phyloP scores from a whole-genome alignment of 352 stramenopile species.

The Globisporangium nagaii region DNA sequence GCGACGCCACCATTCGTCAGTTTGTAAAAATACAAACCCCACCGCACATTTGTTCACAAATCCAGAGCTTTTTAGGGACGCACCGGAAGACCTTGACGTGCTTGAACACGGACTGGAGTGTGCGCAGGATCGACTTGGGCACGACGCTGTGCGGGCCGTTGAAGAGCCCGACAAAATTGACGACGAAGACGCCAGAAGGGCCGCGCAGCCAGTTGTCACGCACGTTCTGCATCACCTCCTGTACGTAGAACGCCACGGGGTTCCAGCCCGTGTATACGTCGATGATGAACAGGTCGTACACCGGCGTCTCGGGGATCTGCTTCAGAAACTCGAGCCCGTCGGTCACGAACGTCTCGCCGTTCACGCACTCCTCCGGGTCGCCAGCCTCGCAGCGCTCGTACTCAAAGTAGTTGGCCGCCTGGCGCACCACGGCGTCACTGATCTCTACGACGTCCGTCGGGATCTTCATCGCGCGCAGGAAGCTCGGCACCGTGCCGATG shows the following conservation, averaged over 20 bases:
- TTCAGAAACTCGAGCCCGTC: conserved; percentile 61
- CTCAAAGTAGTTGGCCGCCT: conserved; percentile 65
- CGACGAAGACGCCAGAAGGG: conserved; percentile 49
- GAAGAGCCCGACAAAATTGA: conserved; percentile 77
- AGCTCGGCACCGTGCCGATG: conserved; percentile 65
- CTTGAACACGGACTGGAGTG: conserved; percentile 55
- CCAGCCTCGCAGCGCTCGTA: conserved; percentile 52
- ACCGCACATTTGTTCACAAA: no score
- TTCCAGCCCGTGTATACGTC: conserved; percentile 43
- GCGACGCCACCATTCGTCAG: neutral
- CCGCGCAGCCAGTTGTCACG: conserved; percentile 44
- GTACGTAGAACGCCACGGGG: conserved; percentile 61
- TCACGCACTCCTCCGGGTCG: conserved; percentile 29
- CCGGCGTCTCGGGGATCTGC: conserved; percentile 24
- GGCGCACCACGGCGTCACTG: conserved; percentile 53
- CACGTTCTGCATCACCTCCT: conserved; percentile 46
- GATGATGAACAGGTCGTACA: conserved; percentile 14
- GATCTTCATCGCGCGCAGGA: conserved; percentile 52
- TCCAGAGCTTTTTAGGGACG: no score
- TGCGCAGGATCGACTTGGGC: conserved; percentile 65
- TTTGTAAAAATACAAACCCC: no score
- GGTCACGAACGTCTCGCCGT: conserved; percentile 57
- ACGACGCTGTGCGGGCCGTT: conserved; percentile 40
- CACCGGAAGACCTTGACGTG: conserved; percentile 64
- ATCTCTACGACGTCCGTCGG: conserved; percentile 80